Percentiles rank a stretch among this genome's conserved stretches.
phyloP scores from a whole-genome alignment of 495 filamentous ascomycete species.

The Talaromyces thailandensis region DNA sequence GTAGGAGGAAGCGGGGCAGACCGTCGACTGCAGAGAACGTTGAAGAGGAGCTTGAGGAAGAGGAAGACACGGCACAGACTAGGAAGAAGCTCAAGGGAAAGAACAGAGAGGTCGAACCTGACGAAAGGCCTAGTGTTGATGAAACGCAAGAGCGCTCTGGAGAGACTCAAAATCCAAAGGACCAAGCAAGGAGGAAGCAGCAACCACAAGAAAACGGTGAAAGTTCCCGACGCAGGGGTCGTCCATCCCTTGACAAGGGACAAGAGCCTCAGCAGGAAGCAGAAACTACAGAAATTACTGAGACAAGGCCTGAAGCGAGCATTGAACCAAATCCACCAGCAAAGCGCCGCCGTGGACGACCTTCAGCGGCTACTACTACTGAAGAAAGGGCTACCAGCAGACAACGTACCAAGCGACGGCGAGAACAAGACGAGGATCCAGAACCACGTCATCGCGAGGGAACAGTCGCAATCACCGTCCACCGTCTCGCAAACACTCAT shows the following conservation, averaged over 20 bases:
- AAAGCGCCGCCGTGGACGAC: conserved; percentile 1
- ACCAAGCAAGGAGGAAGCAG: background rate
- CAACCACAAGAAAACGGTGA: background rate
- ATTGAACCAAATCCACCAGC: background rate
- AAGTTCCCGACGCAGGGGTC: conserved; percentile 3
- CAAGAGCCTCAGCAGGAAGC: background rate
- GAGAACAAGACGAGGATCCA: conserved; percentile 9
- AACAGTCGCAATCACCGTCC: conserved; percentile 35
- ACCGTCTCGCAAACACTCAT: conserved; percentile 30
- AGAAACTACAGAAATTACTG: background rate
- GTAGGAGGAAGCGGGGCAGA: background rate
- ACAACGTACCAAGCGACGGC: background rate
- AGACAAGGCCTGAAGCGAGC: background rate
- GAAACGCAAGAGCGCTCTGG: background rate
- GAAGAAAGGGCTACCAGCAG: background rate
- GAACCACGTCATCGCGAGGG: conserved; percentile 28
- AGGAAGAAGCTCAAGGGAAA: background rate
- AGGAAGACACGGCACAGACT: background rate
- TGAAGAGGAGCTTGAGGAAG: conserved; percentile 5
- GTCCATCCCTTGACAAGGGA: conserved; percentile 2
- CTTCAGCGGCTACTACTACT: background rate
- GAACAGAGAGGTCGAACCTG: background rate
- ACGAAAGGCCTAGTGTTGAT: background rate
- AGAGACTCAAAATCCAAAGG: background rate
- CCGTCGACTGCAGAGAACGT: conserved; percentile 13